Percentiles rank a stretch among this genome's conserved stretches.
phyloP scores from a whole-genome alignment of 345 rosid genomes.

The Melaleuca alternifolia region DNA sequence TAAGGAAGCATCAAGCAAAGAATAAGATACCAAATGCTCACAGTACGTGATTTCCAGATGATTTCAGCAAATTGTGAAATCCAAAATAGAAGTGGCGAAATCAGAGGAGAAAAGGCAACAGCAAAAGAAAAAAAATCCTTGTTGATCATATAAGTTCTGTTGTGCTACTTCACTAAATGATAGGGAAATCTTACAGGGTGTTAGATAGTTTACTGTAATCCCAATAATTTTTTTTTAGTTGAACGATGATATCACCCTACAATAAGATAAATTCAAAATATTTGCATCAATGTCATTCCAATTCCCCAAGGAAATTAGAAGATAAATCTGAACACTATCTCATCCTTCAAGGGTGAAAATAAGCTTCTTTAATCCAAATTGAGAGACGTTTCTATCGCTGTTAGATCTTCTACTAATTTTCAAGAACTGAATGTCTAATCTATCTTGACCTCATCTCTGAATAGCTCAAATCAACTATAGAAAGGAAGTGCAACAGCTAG shows the following conservation, averaged over 20 bases:
- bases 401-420: not conserved
- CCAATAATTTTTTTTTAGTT: not conserved
- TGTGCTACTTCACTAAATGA: not conserved
- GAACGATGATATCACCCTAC: not conserved
- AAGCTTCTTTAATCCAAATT: not conserved
- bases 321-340: not conserved
- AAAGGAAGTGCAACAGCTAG: not conserved
- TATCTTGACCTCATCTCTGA: not conserved
- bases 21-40: not conserved
- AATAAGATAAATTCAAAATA: not conserved
- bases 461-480: not conserved
- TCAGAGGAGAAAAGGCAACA: not conserved
- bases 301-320: not conserved
- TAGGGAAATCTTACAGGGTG: not conserved
- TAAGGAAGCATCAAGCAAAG: not conserved
- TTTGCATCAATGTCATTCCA: not conserved
- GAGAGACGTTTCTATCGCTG: not conserved
- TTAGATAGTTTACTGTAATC: not conserved
- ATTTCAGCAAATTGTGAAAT: not conserved
- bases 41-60: not conserved
- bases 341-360: not conserved
- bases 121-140: not conserved
- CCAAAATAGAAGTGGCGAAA: not conserved
- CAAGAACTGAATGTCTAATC: not conserved
- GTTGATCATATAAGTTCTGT: not conserved